A percentile compares a stretch with the other conserved stretches of the same genome.
Evolutionary conservation across 495 filamentous ascomycete species (phyloP).

Genomic region (Aspergillus avenaceus): DNA sequence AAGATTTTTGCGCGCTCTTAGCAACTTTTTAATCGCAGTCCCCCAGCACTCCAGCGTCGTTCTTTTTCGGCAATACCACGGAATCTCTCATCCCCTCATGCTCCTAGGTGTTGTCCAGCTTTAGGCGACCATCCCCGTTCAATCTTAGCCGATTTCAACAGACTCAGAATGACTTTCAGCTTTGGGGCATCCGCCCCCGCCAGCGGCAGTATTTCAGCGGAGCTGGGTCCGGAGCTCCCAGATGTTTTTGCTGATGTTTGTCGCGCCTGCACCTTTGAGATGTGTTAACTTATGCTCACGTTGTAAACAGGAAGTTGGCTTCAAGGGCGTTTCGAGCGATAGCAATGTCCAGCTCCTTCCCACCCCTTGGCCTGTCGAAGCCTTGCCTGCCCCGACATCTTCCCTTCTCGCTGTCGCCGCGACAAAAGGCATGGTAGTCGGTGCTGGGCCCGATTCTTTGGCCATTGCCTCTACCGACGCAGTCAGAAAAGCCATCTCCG

Average conservation of each 20-base stretch:
- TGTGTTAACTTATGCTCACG: conserved; percentile 5
- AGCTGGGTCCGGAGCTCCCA: conserved; percentile 41
- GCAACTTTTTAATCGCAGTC: conserved; percentile 38
- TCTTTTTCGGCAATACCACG: conserved; percentile 33
- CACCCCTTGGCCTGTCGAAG: conserved; percentile 68
- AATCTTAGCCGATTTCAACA: conserved; percentile 35
- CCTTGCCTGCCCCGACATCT: conserved; percentile 71
- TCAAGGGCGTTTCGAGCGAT: conserved; percentile 74
- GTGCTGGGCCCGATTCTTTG: conserved; percentile 76
- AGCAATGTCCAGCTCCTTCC: conserved; percentile 76
- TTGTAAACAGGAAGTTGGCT: conserved; percentile 65
- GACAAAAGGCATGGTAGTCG: conserved; percentile 76
- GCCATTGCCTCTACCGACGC: conserved; percentile 72
- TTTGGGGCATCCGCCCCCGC: conserved; percentile 37
- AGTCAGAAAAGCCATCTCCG: conserved; percentile 70
- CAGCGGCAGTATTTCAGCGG: conserved; percentile 24
- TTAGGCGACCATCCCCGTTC: conserved; percentile 37
- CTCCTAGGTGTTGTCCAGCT: conserved; percentile 24
- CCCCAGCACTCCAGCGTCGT: conserved; percentile 36
- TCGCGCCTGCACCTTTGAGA: background rate
- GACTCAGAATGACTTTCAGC: conserved; percentile 65
- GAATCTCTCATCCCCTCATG: conserved; percentile 36
- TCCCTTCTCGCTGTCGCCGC: conserved; percentile 85
- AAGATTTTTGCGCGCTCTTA: conserved; percentile 41
- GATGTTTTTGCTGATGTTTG: conserved; percentile 48